Evolutionary conservation across 768 basidiomycete species (phyloP).

Genomic region (Lactifluus volemus): DNA sequence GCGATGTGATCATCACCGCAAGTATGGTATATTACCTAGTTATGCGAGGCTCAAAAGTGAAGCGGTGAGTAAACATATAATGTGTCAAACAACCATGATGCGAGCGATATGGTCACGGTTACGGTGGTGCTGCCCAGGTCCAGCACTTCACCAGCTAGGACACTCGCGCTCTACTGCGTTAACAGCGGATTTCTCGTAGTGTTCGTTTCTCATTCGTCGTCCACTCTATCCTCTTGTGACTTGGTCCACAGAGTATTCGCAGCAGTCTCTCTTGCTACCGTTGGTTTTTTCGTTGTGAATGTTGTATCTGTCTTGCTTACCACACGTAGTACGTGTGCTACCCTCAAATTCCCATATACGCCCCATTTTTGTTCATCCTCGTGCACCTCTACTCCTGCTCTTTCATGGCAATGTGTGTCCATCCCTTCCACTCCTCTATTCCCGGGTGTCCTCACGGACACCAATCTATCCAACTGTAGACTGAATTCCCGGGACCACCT

Average conservation of each 20-base stretch:
- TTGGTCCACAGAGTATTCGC: not conserved
- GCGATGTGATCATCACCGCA: not conserved
- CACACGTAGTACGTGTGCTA: not conserved
- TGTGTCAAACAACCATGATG: not conserved
- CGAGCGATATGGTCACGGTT: not conserved
- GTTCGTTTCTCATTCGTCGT: not conserved
- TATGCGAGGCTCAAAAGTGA: not conserved
- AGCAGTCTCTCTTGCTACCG: not conserved
- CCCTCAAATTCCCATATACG: not conserved
- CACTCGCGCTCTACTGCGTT: not conserved
- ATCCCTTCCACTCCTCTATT: not conserved
- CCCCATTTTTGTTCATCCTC: not conserved
- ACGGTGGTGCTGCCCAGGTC: not conserved
- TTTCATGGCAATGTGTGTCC: not conserved
- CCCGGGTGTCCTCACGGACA: not conserved
- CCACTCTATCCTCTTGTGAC: not conserved
- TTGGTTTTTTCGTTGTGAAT: not conserved
- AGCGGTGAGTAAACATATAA: not conserved
- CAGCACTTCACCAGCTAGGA: not conserved
- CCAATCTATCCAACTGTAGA: not conserved
- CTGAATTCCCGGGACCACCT: constrained; percentile 1
- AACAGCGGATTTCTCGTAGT: not conserved
- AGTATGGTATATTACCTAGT: constrained; percentile 4
- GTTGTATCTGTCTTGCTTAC: not conserved
- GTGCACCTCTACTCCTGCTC: not conserved